Conservation (phyloP, 257 asterid species). For the Solanum virginianum region DNA sequence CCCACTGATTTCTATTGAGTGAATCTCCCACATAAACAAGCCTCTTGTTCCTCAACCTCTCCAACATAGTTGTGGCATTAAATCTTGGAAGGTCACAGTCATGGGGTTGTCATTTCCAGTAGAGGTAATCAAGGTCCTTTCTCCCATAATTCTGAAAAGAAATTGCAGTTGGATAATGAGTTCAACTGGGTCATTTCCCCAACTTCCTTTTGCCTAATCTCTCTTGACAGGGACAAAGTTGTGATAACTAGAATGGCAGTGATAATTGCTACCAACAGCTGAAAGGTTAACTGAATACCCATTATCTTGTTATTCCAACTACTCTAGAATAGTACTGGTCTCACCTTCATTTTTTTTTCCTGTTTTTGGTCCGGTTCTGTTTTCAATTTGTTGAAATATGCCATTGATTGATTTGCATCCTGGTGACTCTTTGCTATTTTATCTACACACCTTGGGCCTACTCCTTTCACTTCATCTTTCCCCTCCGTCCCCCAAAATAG, state of each 20-base stretch:
- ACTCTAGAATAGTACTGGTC: background rate
- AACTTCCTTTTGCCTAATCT: background rate
- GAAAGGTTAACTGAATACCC: background rate
- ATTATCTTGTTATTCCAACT: background rate
- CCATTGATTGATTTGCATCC: background rate
- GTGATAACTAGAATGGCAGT: background rate
- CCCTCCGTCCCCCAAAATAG: too few species aligned
- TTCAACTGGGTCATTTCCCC: background rate
- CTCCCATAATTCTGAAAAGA: conserved; percentile 21
- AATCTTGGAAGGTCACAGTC: conserved; percentile 54
- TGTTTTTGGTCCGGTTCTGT: background rate
- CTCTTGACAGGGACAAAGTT: background rate
- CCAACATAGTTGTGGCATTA: conserved; percentile 36
- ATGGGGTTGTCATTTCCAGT: conserved; percentile 50
- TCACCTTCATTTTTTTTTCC: background rate
- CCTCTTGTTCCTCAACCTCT: conserved; percentile 48
- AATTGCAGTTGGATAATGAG: conserved; percentile 1
- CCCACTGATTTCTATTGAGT: conserved; percentile 47
- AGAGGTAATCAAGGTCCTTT: conserved; percentile 17
- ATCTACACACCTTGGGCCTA: background rate
- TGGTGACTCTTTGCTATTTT: background rate
- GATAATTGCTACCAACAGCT: background rate
- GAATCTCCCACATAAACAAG: conserved; percentile 61
- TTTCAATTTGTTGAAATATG: background rate
- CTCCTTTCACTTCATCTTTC: too few species aligned